Evolutionary conservation across 768 basidiomycete species (phyloP).

Genomic region (Boletus coccyginus): DNA sequence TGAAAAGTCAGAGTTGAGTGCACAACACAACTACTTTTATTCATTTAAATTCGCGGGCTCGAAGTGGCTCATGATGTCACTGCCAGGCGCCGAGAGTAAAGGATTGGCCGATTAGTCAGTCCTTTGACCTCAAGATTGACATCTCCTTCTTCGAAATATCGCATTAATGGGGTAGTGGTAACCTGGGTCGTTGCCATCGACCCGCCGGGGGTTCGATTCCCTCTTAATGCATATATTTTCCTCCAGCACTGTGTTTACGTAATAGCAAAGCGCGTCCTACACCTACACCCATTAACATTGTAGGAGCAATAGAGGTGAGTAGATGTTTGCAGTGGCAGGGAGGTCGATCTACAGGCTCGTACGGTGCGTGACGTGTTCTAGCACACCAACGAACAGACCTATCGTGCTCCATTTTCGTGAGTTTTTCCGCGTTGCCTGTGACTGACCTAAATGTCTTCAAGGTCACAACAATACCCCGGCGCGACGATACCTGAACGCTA

Average conservation of each 20-base stretch:
- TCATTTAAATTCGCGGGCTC: no score
- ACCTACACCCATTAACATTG: no score
- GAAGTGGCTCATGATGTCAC: no score
- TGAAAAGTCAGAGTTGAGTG: no score
- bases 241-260: not conserved
- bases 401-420: conserved; percentile 7
- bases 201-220: conserved; percentile 88
- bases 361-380: not conserved
- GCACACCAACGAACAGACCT: not conserved
- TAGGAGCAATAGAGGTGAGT: not conserved
- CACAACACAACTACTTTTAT: no score
- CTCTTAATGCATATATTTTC: conserved; percentile 19
- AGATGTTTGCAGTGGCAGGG: not conserved
- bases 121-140: no score
- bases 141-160: not conserved
- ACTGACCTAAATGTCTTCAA: not conserved
- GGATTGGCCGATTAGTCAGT: no score
- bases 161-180: conserved; percentile 58
- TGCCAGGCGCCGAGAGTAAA: no score
- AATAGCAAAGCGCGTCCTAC: not conserved
- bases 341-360: not conserved
- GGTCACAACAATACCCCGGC: not conserved
- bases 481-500: conserved; percentile 7
- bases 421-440: not conserved
- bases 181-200: conserved; percentile 73